phyloP scores from a whole-genome alignment of 139 green algal genomes.

The Chlorella ohadii region DNA sequence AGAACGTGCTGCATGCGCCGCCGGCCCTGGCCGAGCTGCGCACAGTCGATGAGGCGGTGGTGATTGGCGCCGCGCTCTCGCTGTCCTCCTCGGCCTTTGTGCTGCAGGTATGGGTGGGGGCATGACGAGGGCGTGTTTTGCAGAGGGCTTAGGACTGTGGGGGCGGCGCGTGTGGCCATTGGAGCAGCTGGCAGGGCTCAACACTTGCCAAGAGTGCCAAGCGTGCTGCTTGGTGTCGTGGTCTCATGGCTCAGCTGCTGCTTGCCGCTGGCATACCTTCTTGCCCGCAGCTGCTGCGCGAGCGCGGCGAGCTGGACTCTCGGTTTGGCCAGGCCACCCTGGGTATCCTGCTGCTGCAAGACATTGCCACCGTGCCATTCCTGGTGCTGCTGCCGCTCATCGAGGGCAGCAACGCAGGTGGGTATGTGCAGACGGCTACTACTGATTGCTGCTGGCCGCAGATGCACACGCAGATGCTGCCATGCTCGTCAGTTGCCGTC shows the following conservation, averaged over 20 bases:
- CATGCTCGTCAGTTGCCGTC: too few species aligned
- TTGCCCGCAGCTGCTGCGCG: slow-evolving; percentile 92
- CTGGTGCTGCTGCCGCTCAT: slow-evolving; percentile 90
- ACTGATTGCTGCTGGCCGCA: too few species aligned
- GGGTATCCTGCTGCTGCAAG: slow-evolving; percentile 95
- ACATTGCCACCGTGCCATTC: slow-evolving; percentile 95
- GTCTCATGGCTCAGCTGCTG: neutral
- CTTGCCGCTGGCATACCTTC: too few species aligned
- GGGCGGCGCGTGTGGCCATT: too few species aligned
- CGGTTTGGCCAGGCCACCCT: slow-evolving; percentile 92
- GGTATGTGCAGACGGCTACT: neutral
- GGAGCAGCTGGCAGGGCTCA: too few species aligned
- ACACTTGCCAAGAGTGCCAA: too few species aligned
- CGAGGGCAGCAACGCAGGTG: slow-evolving; percentile 54
- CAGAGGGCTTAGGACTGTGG: too few species aligned
- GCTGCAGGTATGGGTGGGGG: slow-evolving; percentile 71
- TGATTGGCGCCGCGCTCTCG: slow-evolving; percentile 91
- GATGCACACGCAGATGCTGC: too few species aligned
- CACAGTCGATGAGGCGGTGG: slow-evolving; percentile 82
- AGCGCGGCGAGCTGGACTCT: slow-evolving; percentile 86
- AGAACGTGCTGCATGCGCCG: slow-evolving; percentile 66
- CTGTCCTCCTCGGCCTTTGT: slow-evolving; percentile 93
- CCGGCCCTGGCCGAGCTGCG: slow-evolving; percentile 53
- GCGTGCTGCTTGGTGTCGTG: neutral
- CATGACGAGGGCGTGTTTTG: too few species aligned